Evolutionary conservation across 108 stramenopile genomes (phyloP), one percentile per base, ranked within the genome.

Genomic region (Hondaea fermentalgiana): DNA sequence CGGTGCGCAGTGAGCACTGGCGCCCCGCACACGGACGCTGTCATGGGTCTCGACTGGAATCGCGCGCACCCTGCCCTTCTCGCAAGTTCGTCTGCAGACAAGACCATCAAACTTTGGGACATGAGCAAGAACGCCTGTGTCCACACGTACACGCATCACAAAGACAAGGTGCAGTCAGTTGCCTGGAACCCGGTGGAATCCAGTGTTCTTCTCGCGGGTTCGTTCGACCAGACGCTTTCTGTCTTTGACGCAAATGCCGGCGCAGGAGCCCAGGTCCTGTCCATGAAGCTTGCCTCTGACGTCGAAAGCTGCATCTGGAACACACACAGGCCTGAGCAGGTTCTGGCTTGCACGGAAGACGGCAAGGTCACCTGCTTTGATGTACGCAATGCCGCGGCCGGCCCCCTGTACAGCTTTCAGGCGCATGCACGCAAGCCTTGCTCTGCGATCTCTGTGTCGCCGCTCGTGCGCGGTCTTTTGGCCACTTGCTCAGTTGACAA

Each of bases 41-140:
- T 99, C 28, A 97, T 99, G 97, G 92, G 96, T 17, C 91, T 99
- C 69, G 95, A 95, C 59, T 99, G 99, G 99, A 98, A 98, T 92
- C 90, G 93, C 51, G 92, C 96, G 59, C 97, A 98, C 91, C 92
- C 95, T 21, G 97, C 98, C 87, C 98, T 98, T 3, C 92, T 99
- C 72, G 97, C 98, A 5, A 97, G 96, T 92, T 98, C 97, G 43
- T 98, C 97, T 4, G 98, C 98, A 4, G 99, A 99, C 93, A 92
- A 90, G 16, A 99, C 98, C 23, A 98, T 99, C 14, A 99, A 99
- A 90, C 72, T 94, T 35, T 90, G 90, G 72, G 87, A 91, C 21
- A 90, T 92, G 42, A 88, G 92, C 43, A 92, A 92, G 87, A 88
- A 92, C 72, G 87, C 87, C 14, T 90, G 92, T 16, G 95, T 96